A percentile compares a stretch with the other conserved stretches of the same genome.
phyloP scores from a whole-genome alignment of 306 rosid species.

The Ziziphus jujuba region DNA sequence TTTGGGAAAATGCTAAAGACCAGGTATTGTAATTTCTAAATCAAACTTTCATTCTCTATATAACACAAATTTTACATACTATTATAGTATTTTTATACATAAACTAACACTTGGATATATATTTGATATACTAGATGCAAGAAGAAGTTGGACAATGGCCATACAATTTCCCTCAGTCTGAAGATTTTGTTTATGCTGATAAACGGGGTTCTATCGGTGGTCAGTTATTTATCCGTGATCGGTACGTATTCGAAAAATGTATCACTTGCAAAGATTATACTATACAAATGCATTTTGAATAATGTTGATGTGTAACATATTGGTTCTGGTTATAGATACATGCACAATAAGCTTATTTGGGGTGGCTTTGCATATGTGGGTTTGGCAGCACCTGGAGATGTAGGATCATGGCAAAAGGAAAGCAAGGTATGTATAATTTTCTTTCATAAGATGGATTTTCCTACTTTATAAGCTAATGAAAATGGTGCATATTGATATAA shows the following conservation, averaged over 20 bases:
- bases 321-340: slow-evolving; percentile 18
- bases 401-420: slow-evolving; percentile 82
- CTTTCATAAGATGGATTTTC: background rate
- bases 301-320: too few species aligned
- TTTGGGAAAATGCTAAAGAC: slow-evolving; percentile 66
- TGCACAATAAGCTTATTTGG: slow-evolving; percentile 1
- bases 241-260: slow-evolving; percentile 30
- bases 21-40: slow-evolving; percentile 36
- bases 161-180: slow-evolving; percentile 58
- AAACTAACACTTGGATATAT: too few species aligned
- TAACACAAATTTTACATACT: background rate
- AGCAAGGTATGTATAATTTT: slow-evolving; percentile 49
- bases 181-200: slow-evolving; percentile 41
- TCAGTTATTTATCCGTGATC: slow-evolving; percentile 44
- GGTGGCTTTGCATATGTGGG: slow-evolving; percentile 61
- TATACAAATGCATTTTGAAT: too few species aligned
- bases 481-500: background rate
- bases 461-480: background rate
- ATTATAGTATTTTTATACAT: background rate
- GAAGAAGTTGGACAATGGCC: slow-evolving; percentile 69
- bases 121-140: slow-evolving; percentile 33
- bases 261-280: background rate
- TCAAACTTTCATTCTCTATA: background rate
- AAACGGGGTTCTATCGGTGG: slow-evolving; percentile 61
- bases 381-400: slow-evolving; percentile 60